These are phyloP conservation scores for Rhexocercosporidium sp. DNA, from an alignment of 2,329 filamentous ascomycete species.

Conservation along the genomic window DNA sequence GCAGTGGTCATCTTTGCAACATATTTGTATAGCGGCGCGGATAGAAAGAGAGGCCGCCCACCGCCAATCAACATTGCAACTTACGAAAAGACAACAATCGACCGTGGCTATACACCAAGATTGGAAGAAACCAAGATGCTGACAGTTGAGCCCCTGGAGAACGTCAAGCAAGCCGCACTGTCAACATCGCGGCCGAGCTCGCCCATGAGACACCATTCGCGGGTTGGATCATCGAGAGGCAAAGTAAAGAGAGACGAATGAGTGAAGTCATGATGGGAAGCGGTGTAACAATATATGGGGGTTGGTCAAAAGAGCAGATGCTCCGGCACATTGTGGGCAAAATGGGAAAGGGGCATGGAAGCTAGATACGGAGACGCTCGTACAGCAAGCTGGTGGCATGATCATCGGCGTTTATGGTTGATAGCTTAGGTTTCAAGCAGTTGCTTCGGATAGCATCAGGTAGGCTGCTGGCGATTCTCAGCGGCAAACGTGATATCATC, in stretches of 20 bases:
- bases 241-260: conserved; percentile 47
- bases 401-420: conserved; percentile 24
- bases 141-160: conserved; percentile 40
- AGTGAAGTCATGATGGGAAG: conserved; percentile 14
- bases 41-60: conserved; percentile 63
- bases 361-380: conserved; percentile 11
- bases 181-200: conserved; percentile 59
- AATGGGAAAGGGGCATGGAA: conserved; percentile 14
- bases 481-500: conserved; percentile 14
- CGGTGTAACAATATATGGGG: conserved; percentile 17
- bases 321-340: conserved; percentile 16
- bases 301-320: conserved; percentile 13
- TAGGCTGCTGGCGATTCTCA: conserved; percentile 6
- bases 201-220: conserved; percentile 50
- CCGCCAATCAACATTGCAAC: conserved; percentile 71
- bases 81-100: conserved; percentile 69
- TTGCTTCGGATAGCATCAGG: conserved; percentile 22
- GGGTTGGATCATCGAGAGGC: conserved; percentile 46
- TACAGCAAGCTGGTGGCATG: conserved; percentile 19
- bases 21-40: conserved; percentile 79
- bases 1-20: conserved; percentile 79
- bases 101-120: conserved; percentile 41
- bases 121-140: conserved; percentile 39
- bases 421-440: conserved; percentile 17
- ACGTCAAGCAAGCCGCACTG: conserved; percentile 50